Percentiles rank a stretch among this genome's conserved stretches.
These are phyloP conservation scores for Macrophomina pseudophaseolina DNA, from an alignment of 2,329 filamentous ascomycete genomes.

Conservation along the genomic window DNA sequence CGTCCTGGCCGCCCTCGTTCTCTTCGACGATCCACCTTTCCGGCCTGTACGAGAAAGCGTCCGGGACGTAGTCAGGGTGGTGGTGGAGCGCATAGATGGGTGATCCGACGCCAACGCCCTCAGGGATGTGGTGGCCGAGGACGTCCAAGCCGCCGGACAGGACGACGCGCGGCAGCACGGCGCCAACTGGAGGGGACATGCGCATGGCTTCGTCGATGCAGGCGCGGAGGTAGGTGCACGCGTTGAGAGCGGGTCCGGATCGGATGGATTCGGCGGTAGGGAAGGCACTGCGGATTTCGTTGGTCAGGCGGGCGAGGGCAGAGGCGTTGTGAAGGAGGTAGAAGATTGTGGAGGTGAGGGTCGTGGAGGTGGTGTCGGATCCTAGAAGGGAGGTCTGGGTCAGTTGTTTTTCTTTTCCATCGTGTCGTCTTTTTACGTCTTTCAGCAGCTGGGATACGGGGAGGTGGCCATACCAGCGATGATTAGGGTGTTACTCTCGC, in stretches of 20 bases:
- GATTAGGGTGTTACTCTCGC: slow-evolving; percentile 56
- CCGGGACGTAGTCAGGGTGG: slow-evolving; percentile 45
- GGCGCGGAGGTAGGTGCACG: slow-evolving; percentile 44
- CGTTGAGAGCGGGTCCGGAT: slow-evolving; percentile 41
- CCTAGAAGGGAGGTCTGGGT: slow-evolving; percentile 31
- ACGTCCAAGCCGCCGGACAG: slow-evolving; percentile 39
- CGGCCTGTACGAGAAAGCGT: slow-evolving; percentile 44
- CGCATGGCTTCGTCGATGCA: slow-evolving; percentile 51
- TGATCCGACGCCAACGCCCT: slow-evolving; percentile 46
- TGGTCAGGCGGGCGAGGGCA: slow-evolving; percentile 39
- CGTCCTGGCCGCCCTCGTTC: not conserved
- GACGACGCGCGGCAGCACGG: slow-evolving; percentile 44
- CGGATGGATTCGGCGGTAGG: slow-evolving; percentile 46
- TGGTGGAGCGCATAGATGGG: slow-evolving; percentile 49
- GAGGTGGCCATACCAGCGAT: slow-evolving; percentile 41
- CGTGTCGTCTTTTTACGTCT: too few relatives aligned
- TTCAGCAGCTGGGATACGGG: too few relatives aligned
- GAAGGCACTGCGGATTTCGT: slow-evolving; percentile 44
- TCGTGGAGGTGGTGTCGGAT: slow-evolving; percentile 52
- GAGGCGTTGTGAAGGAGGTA: slow-evolving; percentile 50
- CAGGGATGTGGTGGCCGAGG: slow-evolving; percentile 38
- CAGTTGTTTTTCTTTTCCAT: not conserved
- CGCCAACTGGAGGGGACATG: slow-evolving; percentile 46
- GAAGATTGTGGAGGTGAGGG: slow-evolving; percentile 49
- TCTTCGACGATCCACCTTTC: slow-evolving; percentile 7